A percentile compares a stretch with the other conserved stretches of the same genome.
Conservation (phyloP, 768 basidiomycete species). For the Hygrophorus pudorinus region DNA sequence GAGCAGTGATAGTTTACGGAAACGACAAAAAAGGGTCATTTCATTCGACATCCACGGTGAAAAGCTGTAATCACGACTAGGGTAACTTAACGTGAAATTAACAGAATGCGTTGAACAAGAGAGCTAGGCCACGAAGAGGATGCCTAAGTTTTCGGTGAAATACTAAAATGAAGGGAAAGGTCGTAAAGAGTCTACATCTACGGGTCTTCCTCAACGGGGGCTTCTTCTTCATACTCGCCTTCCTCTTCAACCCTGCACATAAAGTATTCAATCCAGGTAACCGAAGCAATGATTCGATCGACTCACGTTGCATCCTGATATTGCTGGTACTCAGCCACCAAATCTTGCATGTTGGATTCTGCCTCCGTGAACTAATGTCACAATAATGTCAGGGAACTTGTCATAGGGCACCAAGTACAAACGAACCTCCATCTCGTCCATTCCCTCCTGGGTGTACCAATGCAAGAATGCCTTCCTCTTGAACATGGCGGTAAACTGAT, state of each 20-base stretch:
- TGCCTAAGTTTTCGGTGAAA: slow-evolving; percentile 6
- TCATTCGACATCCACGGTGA: slow-evolving; percentile 24
- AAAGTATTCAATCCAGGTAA: slow-evolving; percentile 8
- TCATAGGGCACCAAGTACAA: background rate
- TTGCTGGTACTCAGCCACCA: slow-evolving; percentile 96
- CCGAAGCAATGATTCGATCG: background rate
- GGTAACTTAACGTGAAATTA: slow-evolving; percentile 18
- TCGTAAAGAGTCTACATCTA: slow-evolving; percentile 16
- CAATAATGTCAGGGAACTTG: slow-evolving; percentile 1
- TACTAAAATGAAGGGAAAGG: slow-evolving; percentile 8
- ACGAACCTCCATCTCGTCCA: slow-evolving; percentile 92
- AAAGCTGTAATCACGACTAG: slow-evolving; percentile 24
- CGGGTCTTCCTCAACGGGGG: slow-evolving; percentile 48
- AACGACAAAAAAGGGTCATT: slow-evolving; percentile 12
- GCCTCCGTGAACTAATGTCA: slow-evolving; percentile 80
- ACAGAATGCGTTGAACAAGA: slow-evolving; percentile 8
- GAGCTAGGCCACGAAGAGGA: slow-evolving; percentile 5
- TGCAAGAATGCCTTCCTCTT: slow-evolving; percentile 97
- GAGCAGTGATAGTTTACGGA: too few species aligned
- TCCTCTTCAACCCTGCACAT: slow-evolving; percentile 73
- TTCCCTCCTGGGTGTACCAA: slow-evolving; percentile 99
- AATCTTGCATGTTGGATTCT: slow-evolving; percentile 98
- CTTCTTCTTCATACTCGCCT: slow-evolving; percentile 83
- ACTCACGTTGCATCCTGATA: slow-evolving; percentile 91
- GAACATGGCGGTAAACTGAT: slow-evolving; percentile 99